Base-by-base conservation (phyloP, 805 yeast genomes). In the Suhomyces faveliae region DNA sequence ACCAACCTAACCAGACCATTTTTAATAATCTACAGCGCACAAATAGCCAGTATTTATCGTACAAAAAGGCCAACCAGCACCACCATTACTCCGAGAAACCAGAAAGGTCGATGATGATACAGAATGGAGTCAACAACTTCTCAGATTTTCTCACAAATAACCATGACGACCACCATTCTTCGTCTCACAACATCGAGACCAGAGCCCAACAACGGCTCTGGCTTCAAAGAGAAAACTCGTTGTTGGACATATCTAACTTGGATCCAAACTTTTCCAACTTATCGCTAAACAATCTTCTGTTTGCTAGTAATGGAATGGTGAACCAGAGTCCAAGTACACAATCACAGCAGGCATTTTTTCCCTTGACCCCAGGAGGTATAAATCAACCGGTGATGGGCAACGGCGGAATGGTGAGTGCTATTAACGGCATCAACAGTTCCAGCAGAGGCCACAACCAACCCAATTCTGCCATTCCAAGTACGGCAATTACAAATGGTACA, bases 121-220 rank as follows among this genome's bases (percentile, higher is more conserved):
- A 47, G 17, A 60, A 56, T 42, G 66, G 60, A 4, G 65, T 62
- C 11, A 64, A 63, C 35, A 66, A 67, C 53, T 67, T 67, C 46
- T 54, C 68, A 13, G 61, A 64, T 51, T 67, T 66, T 39, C 57
- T 67, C 29, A 57, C 51, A 35, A 43, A 48, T n/a, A 49, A 44
- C 19, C 42, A 47, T 20, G 42, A 41, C 22, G 54, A 50, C 15
- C 46, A 45, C 3, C 47, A 30, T 24, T 40, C 47, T 7, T 38
- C 46, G 8, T 44, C 50, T 20, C 49, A 46, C 39, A 49, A 47
- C 23, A 45, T 49, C 23, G 87, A 83, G 51, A 82, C 88, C 1
- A 74, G 96, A 67, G 87, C 96, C 0, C 96, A 89, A 60, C 94
- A 87, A 60, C 78, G 84, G 52, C 74, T 89, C 44, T 88, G 96